These are phyloP conservation scores for Xylaria sp. DNA, from an alignment of 2,329 filamentous ascomycete species.

Conservation along the genomic window DNA sequence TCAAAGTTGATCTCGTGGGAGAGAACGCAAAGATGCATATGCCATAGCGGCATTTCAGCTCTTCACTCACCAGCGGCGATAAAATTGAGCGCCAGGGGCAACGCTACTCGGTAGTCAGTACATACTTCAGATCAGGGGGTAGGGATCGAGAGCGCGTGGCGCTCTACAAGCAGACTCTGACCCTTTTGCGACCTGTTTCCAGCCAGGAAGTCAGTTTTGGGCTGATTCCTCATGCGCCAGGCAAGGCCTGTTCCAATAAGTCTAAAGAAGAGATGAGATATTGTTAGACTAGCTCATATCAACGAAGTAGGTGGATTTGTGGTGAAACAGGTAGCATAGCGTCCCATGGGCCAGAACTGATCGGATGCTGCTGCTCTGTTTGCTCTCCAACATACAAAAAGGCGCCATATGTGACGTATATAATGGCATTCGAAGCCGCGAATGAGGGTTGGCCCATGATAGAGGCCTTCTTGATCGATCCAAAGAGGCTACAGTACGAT, in stretches of 20 bases:
- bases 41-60: conserved; percentile 47
- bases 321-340: not conserved
- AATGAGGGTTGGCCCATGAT: conserved; percentile 81
- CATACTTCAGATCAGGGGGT: not conserved
- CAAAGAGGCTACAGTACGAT: not conserved
- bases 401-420: conserved; percentile 80
- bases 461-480: not conserved
- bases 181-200: conserved; percentile 87
- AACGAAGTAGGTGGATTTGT: not conserved
- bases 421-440: conserved; percentile 82
- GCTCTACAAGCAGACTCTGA: conserved; percentile 59
- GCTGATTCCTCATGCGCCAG: conserved; percentile 70
- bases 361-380: conserved; percentile 16
- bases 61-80: conserved; percentile 88
- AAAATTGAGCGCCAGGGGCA: conserved; percentile 87
- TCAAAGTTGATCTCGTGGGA: conserved; percentile 56
- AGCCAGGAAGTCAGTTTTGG: conserved; percentile 76
- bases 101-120: conserved; percentile 64
- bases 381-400: conserved; percentile 71
- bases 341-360: not conserved
- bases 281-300: conserved; percentile 21
- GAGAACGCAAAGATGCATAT: conserved; percentile 49
- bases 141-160: conserved; percentile 33
- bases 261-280: conserved; percentile 54
- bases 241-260: conserved; percentile 70